Evolutionary conservation across 192 early-diverging fungal genomes (phyloP).

Genomic region (Powellomyces hirtus): DNA sequence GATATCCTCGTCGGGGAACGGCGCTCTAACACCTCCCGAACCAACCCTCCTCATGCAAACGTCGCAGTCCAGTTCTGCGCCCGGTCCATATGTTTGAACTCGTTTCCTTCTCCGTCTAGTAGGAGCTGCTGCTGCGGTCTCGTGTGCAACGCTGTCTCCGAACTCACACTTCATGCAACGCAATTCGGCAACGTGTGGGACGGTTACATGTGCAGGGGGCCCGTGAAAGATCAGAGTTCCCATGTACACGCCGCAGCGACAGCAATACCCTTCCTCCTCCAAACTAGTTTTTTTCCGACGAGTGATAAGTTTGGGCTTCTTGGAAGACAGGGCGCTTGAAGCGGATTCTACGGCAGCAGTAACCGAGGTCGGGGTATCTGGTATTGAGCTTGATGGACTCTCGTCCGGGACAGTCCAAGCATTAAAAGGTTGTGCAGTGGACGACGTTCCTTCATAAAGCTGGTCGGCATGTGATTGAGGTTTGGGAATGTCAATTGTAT

Average conservation of each 20-base stretch:
- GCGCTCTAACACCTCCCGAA: conserved; percentile 8
- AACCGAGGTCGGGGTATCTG: too few species aligned
- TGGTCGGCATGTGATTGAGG: too few species aligned
- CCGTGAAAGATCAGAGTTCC: conserved; percentile 16
- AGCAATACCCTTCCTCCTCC: conserved; percentile 8
- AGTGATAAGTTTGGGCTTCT: neutral
- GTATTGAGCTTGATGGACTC: too few species aligned
- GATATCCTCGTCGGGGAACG: neutral
- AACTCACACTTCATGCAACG: conserved; percentile 11
- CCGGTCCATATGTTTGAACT: conserved; percentile 5
- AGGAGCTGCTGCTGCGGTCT: neutral
- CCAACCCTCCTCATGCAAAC: conserved; percentile 29
- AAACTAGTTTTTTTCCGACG: conserved; percentile 9
- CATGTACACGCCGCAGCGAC: neutral
- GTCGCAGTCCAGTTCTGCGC: conserved; percentile 18
- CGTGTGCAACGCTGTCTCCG: neutral
- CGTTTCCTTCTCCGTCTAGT: neutral
- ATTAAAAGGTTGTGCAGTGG: too few species aligned
- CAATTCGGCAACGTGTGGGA: conserved; percentile 7
- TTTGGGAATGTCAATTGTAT: too few species aligned
- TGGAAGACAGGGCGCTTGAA: neutral
- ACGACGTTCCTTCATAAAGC: neutral
- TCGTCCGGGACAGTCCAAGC: too few species aligned
- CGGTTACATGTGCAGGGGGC: neutral
- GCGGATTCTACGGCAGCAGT: neutral